Conservation (phyloP, 2,329 filamentous ascomycete species). For the Chaetomium sp. region DNA sequence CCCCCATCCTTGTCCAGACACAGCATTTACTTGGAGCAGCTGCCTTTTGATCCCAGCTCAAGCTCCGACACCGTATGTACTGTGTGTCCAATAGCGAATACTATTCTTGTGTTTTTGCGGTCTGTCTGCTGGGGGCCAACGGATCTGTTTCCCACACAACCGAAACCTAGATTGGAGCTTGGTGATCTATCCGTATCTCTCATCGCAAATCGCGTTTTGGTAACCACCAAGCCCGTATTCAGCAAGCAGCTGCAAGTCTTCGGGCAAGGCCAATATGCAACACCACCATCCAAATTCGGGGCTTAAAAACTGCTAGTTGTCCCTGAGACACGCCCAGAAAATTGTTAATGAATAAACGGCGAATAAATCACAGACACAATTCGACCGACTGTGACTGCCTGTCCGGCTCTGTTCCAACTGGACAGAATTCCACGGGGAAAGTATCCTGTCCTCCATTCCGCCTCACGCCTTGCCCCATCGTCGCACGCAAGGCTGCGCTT, state of each 20-base stretch:
- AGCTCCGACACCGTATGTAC: too few relatives aligned
- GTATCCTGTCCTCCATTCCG: neutral
- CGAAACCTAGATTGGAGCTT: neutral
- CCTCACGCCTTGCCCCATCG: neutral
- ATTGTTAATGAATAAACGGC: neutral
- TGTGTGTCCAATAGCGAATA: too few relatives aligned
- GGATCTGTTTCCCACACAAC: neutral
- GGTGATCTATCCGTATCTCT: too few relatives aligned
- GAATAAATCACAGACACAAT: neutral
- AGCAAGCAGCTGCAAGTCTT: neutral
- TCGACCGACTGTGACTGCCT: neutral
- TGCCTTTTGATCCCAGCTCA: neutral
- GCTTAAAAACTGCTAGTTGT: neutral
- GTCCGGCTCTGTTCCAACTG: neutral
- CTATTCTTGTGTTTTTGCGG: neutral
- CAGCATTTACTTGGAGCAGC: neutral
- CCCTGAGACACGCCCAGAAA: neutral
- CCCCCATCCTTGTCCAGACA: neutral
- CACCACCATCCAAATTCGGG: neutral
- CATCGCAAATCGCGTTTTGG: neutral
- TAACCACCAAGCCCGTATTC: neutral
- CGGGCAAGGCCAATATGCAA: neutral
- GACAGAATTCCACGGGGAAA: neutral
- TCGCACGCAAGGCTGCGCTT: neutral
- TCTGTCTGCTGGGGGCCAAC: neutral